Conservation (phyloP, 306 rosid species). For the Mimosa bimucronata region DNA sequence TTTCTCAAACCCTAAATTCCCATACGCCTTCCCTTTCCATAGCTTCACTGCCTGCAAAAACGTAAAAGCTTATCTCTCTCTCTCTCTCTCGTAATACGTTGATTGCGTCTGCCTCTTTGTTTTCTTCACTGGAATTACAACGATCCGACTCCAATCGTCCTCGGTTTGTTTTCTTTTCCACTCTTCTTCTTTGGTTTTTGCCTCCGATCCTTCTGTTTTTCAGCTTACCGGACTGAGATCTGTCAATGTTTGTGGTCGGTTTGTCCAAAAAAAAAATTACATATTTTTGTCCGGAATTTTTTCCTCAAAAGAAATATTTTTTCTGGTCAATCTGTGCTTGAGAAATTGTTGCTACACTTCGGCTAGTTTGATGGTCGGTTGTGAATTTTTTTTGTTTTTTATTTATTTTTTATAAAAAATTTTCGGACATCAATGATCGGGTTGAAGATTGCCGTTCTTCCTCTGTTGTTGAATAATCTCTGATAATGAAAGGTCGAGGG, state of each 20-base stretch:
- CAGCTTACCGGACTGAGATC: too few species aligned
- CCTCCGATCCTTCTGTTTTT: too few species aligned
- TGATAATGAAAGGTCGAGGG: not conserved
- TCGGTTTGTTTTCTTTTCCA: too few species aligned
- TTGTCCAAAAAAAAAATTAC: too few species aligned
- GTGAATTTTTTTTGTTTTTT: not conserved
- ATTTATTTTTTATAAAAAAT: not conserved
- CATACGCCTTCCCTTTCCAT: slow-evolving; percentile 8
- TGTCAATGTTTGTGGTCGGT: too few species aligned
- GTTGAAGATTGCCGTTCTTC: slow-evolving; percentile 33
- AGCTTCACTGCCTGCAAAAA: slow-evolving; percentile 32
- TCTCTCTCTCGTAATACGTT: slow-evolving; percentile 38
- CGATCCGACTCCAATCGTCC: too few species aligned
- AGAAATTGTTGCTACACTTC: slow-evolving; percentile 23
- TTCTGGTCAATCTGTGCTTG: slow-evolving; percentile 18
- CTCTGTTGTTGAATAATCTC: slow-evolving; percentile 17
- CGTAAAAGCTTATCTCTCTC: too few species aligned
- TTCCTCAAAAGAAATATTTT: not conserved
- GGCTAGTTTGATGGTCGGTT: slow-evolving; percentile 36
- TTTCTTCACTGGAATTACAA: slow-evolving; percentile 23
- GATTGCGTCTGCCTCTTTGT: not conserved
- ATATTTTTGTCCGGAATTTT: not conserved
- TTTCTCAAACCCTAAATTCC: slow-evolving; percentile 41
- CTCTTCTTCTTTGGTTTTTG: too few species aligned
- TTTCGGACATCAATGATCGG: slow-evolving; percentile 49